A percentile compares a stretch with the other conserved stretches of the same genome.
These are phyloP conservation scores for Lichtheimia ornata DNA, from an alignment of 371 early-diverging fungal genomes.

Conservation along the genomic window DNA sequence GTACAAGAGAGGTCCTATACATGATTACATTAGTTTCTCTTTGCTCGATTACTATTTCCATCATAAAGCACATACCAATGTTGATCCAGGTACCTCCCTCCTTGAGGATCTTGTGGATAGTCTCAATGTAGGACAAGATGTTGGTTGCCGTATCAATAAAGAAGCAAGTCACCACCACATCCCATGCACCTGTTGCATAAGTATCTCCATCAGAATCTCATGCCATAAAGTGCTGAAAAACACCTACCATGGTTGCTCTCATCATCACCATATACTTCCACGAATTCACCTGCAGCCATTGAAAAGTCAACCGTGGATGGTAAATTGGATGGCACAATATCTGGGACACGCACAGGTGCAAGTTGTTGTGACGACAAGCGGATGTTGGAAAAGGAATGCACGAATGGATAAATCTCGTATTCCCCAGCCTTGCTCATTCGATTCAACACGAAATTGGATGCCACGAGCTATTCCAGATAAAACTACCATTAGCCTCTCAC, in stretches of 20 bases:
- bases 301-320: constrained; percentile 81
- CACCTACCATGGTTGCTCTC: constrained; percentile 50
- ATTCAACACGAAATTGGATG: constrained; percentile 89
- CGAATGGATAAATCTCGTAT: constrained; percentile 83
- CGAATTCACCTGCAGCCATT: constrained; percentile 96
- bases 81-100: constrained; percentile 95
- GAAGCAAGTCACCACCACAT: constrained; percentile 91
- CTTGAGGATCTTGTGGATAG: constrained; percentile 75
- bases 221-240: background rate
- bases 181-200: constrained; percentile 66
- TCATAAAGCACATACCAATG: constrained; percentile 57
- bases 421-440: constrained; percentile 36
- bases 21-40: background rate
- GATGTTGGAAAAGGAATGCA: constrained; percentile 88
- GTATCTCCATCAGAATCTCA: background rate
- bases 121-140: constrained; percentile 82
- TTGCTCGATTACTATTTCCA: background rate
- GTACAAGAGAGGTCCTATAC: constrained; percentile 85
- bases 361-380: constrained; percentile 62
- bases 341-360: constrained; percentile 75
- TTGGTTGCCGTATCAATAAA: constrained; percentile 97
- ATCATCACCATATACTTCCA: constrained; percentile 77
- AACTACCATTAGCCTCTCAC: background rate
- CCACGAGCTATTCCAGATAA: constrained; percentile 63
- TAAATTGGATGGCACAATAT: constrained; percentile 69